These are phyloP conservation scores for Cladosporium sp. DNA, from an alignment of 2,329 filamentous ascomycete species.

Conservation along the genomic window DNA sequence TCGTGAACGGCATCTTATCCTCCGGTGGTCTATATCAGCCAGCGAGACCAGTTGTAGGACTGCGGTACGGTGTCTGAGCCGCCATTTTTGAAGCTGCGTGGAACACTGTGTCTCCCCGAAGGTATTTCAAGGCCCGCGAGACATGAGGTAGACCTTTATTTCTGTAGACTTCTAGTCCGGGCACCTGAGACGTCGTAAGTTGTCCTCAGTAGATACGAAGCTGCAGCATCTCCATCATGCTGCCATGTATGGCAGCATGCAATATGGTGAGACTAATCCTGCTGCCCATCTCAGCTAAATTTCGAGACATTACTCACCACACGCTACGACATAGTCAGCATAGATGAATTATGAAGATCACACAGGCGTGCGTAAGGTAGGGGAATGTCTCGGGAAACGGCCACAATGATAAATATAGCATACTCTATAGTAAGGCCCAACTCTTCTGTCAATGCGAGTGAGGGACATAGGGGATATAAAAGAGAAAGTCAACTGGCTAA, in stretches of 20 bases:
- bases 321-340: background rate
- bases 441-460: slow-evolving; percentile 4
- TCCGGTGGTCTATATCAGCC: background rate
- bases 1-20: background rate
- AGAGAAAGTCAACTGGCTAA: background rate
- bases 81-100: background rate
- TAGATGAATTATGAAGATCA: background rate
- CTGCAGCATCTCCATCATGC: background rate
- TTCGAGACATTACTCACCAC: background rate
- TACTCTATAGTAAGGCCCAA: background rate
- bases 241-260: too few relatives aligned
- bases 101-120: background rate
- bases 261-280: background rate
- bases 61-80: background rate
- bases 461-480: background rate
- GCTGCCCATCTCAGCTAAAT: background rate
- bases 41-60: background rate
- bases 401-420: background rate
- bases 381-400: background rate
- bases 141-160: background rate
- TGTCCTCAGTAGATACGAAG: background rate
- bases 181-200: background rate
- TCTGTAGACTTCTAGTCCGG: background rate
- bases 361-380: background rate
- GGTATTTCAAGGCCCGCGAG: background rate